Conservation (phyloP, 768 basidiomycete genomes). For the Suillus plorans region DNA sequence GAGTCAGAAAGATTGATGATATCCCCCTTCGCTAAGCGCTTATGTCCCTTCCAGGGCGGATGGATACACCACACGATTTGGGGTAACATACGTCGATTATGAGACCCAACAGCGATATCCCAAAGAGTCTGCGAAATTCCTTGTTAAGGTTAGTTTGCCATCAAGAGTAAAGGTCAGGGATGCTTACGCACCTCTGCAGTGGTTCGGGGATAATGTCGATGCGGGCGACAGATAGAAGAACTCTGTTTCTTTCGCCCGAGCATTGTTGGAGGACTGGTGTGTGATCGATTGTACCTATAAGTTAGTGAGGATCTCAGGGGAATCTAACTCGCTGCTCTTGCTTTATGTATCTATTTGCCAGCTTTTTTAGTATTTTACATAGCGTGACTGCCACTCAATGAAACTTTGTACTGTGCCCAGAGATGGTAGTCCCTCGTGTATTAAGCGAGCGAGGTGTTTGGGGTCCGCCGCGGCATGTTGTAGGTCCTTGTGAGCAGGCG, state of each 20-base stretch:
- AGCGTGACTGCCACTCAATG: not conserved
- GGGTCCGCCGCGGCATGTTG: conserved; percentile 1
- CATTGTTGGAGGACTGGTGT: conserved; percentile 1
- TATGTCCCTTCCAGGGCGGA: conserved; percentile 44
- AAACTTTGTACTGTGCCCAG: not conserved
- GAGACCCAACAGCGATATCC: conserved; percentile 64
- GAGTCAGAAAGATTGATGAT: not conserved
- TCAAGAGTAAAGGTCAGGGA: not conserved
- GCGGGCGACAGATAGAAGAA: not conserved
- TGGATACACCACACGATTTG: conserved; percentile 66
- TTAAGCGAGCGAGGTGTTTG: conserved; percentile 1
- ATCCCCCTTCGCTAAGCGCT: not conserved
- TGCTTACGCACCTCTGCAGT: conserved; percentile 15
- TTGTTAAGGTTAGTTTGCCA: conserved; percentile 44
- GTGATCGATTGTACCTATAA: not conserved
- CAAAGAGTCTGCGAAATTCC: conserved; percentile 59
- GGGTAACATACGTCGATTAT: conserved; percentile 72
- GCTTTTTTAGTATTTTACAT: not conserved
- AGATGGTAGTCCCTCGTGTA: not conserved
- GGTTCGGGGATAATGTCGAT: conserved; percentile 32
- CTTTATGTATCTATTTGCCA: not conserved
- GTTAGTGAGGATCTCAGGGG: not conserved
- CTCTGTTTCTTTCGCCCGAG: conserved; percentile 1
- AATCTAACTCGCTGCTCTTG: not conserved
- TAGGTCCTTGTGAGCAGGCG: conserved; percentile 5